Evolutionary conservation across 2,329 filamentous ascomycete genomes (phyloP), one percentile per base, ranked within the genome.

Genomic region (Aureobasidium sp.): DNA sequence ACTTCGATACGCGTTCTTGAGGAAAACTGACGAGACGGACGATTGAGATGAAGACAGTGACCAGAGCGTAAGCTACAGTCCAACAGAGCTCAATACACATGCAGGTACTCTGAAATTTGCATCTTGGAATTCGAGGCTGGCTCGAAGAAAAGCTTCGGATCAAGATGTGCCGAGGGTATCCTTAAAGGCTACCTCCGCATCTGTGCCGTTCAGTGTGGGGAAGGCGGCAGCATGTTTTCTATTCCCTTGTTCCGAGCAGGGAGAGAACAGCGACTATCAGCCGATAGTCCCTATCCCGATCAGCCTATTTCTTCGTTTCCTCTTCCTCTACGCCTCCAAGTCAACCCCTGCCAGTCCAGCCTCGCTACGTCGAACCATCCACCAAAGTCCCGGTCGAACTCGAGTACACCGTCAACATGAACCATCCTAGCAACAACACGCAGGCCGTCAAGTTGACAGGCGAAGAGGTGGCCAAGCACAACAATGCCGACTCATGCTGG

Each of bases 401-500:
- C 2, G 13, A 32, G 21, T n/a, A 44, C 16, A 29, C 8, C 4
- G n/a, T 11, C 50, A 55, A 49, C 21, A 77, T 77, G 75, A 77
- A 76, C 62, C 75, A 67, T 69, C 64, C 72, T 36, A 75, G 72
- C 70, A 76, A 74, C 67, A 63, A 74, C 65, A 75, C 72, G 52
- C 74, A 76, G 65, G 66, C 67, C 53, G 68, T 68, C 52, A 77
- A 79, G 73, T 77, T 80, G 66, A 77, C 73, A 3, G 77, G 77
- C 66, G 76, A 80, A 45, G 80, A 85, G 63, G 77, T 90, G 63
- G 84, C 85, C 61, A 79, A 91, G 78, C 93, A 97, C 79, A 88
- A 88, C 77, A 87, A 80, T 69, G 83, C 83, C 69, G 85, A 96
- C 68, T 93, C 90, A 55, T 96, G 91, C 77, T 96, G 91, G 91